These are phyloP conservation scores for Colletotrichum sp. DNA, from an alignment of 2,329 filamentous ascomycete genomes.

Conservation along the genomic window DNA sequence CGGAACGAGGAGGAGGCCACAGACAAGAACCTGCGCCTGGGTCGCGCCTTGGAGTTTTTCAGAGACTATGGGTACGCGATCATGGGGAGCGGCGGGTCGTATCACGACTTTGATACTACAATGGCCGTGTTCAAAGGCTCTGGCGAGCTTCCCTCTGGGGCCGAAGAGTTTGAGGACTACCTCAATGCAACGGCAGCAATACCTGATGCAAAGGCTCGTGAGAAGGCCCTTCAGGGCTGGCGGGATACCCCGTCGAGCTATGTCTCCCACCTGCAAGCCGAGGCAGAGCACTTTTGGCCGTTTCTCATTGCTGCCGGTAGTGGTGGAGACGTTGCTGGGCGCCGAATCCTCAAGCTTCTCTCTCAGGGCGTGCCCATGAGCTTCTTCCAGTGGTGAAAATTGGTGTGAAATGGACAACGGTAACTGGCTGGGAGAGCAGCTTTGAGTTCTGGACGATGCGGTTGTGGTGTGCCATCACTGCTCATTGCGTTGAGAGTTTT, in stretches of 20 bases:
- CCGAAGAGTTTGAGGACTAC: neutral
- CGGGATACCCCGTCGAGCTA: neutral
- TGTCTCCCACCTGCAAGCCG: neutral
- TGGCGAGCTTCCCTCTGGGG: neutral
- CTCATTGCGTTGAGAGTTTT: neutral
- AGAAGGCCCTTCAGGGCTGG: neutral
- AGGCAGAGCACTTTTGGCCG: neutral
- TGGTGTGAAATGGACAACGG: neutral
- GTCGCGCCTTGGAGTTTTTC: neutral
- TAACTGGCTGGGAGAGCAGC: neutral
- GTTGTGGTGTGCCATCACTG: neutral
- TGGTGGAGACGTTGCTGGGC: neutral
- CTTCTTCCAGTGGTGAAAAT: neutral
- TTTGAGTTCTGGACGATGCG: fast-evolving
- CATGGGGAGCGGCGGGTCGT: neutral
- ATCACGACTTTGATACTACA: neutral
- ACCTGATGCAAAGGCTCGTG: neutral
- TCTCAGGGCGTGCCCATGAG: neutral
- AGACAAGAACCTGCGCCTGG: neutral
- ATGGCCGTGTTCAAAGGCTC: neutral
- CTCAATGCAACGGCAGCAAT: neutral
- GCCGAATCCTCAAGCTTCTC: neutral
- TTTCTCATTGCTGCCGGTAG: neutral
- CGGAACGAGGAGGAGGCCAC: neutral
- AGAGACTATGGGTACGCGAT: neutral